Conservation (phyloP, 805 yeast genomes). For the Yamadazyma laniorum region DNA sequence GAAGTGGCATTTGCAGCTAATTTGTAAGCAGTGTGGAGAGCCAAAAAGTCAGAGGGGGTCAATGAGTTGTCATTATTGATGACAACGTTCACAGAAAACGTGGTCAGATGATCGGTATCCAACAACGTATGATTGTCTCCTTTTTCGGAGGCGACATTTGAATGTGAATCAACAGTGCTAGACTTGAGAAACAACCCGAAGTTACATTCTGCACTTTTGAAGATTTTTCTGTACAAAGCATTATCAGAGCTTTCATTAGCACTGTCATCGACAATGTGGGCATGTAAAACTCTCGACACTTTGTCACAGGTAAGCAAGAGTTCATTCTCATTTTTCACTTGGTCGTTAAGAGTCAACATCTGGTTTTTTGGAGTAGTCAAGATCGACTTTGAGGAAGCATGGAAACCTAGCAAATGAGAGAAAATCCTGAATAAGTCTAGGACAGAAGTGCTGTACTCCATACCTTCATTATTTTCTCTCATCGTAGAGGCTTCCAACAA, state of each 20-base stretch:
- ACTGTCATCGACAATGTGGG: constrained; percentile 10
- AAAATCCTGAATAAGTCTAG: constrained; percentile 35
- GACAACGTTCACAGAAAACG: constrained; percentile 22
- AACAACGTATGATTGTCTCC: not conserved
- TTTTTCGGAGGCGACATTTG: not conserved
- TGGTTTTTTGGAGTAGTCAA: constrained; percentile 31
- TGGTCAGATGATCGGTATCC: not conserved
- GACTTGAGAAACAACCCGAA: constrained; percentile 30
- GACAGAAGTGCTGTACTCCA: constrained; percentile 33
- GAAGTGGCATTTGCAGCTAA: constrained; percentile 16
- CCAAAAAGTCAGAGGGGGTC: constrained; percentile 33
- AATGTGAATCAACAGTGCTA: not conserved
- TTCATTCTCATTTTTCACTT: constrained; percentile 23
- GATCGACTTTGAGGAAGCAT: constrained; percentile 27
- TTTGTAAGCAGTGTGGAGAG: constrained; percentile 26
- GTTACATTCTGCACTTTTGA: constrained; percentile 26
- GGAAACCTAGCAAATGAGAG: constrained; percentile 29
- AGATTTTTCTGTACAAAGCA: constrained; percentile 24
- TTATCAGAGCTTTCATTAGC: constrained; percentile 20
- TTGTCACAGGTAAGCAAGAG: constrained; percentile 27
- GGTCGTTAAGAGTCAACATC: constrained; percentile 31
- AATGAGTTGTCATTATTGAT: constrained; percentile 32
- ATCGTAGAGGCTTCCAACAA: constrained; percentile 60
- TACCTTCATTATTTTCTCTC: constrained; percentile 19
- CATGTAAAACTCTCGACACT: constrained; percentile 10